Percentiles rank a stretch among this genome's conserved stretches.
These are phyloP conservation scores for Jackrogersella multiformis DNA, from an alignment of 495 filamentous ascomycete genomes.

Conservation along the genomic window DNA sequence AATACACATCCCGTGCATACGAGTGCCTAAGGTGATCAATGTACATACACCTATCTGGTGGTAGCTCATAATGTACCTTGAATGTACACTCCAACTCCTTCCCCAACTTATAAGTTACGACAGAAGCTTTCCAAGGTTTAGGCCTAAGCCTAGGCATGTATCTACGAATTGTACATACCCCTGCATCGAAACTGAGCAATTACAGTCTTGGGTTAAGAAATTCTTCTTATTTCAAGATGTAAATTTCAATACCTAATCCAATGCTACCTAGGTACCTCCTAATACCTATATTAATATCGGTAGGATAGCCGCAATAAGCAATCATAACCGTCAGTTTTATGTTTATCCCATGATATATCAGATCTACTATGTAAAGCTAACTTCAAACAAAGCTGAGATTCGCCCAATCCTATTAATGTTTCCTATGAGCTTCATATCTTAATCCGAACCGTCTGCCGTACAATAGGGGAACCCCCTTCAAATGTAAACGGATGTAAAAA, in stretches of 20 bases:
- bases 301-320: too few species aligned
- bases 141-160: too few species aligned
- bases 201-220: slow-evolving; percentile 9
- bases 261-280: not conserved
- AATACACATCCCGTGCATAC: too few species aligned
- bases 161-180: too few species aligned
- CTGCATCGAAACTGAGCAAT: slow-evolving; percentile 30
- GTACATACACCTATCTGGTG: too few species aligned
- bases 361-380: too few species aligned
- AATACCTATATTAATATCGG: too few species aligned
- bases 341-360: not conserved
- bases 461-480: not conserved
- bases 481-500: slow-evolving; percentile 21
- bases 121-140: slow-evolving; percentile 19
- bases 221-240: too few species aligned
- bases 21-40: too few species aligned
- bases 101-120: slow-evolving; percentile 23
- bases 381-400: not conserved
- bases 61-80: not conserved
- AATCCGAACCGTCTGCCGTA: not conserved
- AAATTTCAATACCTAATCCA: too few species aligned
- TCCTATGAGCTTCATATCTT: not conserved
- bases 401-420: not conserved
- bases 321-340: too few species aligned
- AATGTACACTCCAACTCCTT: slow-evolving; percentile 13